These are phyloP conservation scores for Pelargonium fulgidum DNA, from an alignment of 441 rosid species.

Conservation along the genomic window DNA sequence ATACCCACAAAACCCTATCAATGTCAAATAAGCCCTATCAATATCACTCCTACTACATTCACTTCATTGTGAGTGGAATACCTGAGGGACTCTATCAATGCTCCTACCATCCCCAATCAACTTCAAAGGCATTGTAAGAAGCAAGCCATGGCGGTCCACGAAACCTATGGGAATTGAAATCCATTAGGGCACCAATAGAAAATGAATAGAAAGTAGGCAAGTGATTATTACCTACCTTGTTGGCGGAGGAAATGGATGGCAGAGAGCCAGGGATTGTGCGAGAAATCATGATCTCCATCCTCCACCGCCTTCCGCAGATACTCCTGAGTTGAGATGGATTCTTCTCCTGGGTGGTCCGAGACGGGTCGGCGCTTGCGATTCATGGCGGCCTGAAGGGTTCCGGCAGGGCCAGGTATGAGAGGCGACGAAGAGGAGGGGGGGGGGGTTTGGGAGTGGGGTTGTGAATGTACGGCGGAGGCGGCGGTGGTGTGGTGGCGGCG, in stretches of 20 bases:
- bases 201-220: background rate
- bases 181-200: background rate
- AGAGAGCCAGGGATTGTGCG: slow-evolving; percentile 50
- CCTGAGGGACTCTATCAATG: background rate
- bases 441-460: slow-evolving; percentile 7
- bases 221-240: slow-evolving; percentile 33
- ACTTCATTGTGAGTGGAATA: background rate
- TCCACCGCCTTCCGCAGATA: slow-evolving; percentile 58
- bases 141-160: background rate
- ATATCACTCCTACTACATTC: too few relatives aligned
- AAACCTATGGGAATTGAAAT: slow-evolving; percentile 11
- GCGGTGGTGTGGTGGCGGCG: slow-evolving; percentile 31
- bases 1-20: background rate
- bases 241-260: slow-evolving; percentile 51
- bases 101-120: background rate
- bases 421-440: slow-evolving; percentile 16
- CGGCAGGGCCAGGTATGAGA: slow-evolving; percentile 67
- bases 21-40: background rate
- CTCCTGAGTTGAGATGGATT: slow-evolving; percentile 61
- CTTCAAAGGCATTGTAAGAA: slow-evolving; percentile 3
- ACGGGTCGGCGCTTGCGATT: slow-evolving; percentile 32
- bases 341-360: slow-evolving; percentile 22
- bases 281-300: slow-evolving; percentile 53
- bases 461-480: slow-evolving; percentile 17
- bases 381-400: slow-evolving; percentile 57